Evolutionary conservation across 371 early-diverging fungal species (phyloP), one percentile per base, ranked within the genome.

Genomic region (Mucor plumbeus): DNA sequence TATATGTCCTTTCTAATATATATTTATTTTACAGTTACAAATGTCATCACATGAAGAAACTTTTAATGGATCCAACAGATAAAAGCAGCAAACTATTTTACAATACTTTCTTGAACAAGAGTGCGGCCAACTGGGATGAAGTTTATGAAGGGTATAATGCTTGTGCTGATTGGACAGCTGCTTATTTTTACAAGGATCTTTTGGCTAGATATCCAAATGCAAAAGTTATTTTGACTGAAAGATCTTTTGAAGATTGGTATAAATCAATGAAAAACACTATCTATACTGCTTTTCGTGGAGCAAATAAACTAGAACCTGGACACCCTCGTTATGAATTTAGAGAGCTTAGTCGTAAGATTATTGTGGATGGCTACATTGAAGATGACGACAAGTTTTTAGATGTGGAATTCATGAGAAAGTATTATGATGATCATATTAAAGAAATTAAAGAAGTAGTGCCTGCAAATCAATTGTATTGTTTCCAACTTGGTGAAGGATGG

Each of bases 241-340:
- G 79, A 5, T 48, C 65, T 53, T 54, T 74, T 0, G 74, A 78
- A 26, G 68, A 65, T 44, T 78, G 79, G 79, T 78, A 78, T 41
- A 61, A 41, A 7, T 71, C 71, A 7, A 59, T 69, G 2, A 54
- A 36, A 7, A 39, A 50, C 38, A 60, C 53, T 26, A 59, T 59
- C 21, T 59, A 53, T 15, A 5, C 13, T 4, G 53, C 31, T 13
- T 40, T 66, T 7, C 19, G 17, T 9, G n/a, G 11, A 7, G 59
- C 21, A 0, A 15, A 34, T 17, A 13, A 34, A 9, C 58, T 59
- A 58, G 54, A 50, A 1, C 21, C 40, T 11, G 59, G n/a, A 0
- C 11, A 40, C 9, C 39, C 38, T 4, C 14, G 17, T 26, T 21
- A 55, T 26, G 15, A 55, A 15, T 54, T 54, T 9, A 33, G 34